Percentiles rank a stretch among this genome's conserved stretches.
Conservation (phyloP, 805 yeast genomes). For the Saturnispora ahearnii region DNA sequence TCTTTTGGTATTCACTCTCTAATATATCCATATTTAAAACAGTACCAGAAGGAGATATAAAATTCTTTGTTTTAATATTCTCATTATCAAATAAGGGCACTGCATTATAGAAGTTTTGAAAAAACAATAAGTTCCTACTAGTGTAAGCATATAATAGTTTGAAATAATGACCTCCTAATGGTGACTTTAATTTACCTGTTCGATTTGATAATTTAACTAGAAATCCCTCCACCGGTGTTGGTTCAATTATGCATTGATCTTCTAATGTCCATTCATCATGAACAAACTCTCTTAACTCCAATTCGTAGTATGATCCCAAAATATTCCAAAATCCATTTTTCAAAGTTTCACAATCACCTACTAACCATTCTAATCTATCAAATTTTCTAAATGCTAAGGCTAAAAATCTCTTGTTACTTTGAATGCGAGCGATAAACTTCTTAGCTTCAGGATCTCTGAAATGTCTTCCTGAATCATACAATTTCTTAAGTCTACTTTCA, state of each 20-base stretch:
- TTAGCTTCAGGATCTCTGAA: constrained; percentile 6
- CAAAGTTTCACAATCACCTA: constrained; percentile 35
- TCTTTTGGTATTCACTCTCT: constrained; percentile 10
- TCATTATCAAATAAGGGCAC: constrained; percentile 43
- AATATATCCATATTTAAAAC: constrained; percentile 22
- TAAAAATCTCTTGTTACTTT: constrained; percentile 20
- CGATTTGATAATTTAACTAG: constrained; percentile 47
- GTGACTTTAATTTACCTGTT: constrained; percentile 30
- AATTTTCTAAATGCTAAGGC: constrained; percentile 52
- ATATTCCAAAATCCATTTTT: constrained; percentile 37
- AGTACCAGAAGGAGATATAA: constrained; percentile 30
- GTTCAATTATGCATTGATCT: constrained; percentile 38
- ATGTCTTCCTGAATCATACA: constrained; percentile 3
- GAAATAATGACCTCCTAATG: constrained; percentile 32
- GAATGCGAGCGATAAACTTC: constrained; percentile 15
- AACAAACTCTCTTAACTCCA: constrained; percentile 51
- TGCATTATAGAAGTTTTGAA: constrained; percentile 44
- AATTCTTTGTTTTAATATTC: background rate
- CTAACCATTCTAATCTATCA: constrained; percentile 68
- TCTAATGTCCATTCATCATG: constrained; percentile 31
- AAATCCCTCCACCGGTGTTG: constrained; percentile 77
- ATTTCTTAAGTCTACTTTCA: constrained; percentile 24
- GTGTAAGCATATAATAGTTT: constrained; percentile 58
- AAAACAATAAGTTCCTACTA: constrained; percentile 51
- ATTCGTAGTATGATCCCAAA: constrained; percentile 35